phyloP scores from a whole-genome alignment of 1,139 yeast species.

The Blastobotrys ciferrii region DNA sequence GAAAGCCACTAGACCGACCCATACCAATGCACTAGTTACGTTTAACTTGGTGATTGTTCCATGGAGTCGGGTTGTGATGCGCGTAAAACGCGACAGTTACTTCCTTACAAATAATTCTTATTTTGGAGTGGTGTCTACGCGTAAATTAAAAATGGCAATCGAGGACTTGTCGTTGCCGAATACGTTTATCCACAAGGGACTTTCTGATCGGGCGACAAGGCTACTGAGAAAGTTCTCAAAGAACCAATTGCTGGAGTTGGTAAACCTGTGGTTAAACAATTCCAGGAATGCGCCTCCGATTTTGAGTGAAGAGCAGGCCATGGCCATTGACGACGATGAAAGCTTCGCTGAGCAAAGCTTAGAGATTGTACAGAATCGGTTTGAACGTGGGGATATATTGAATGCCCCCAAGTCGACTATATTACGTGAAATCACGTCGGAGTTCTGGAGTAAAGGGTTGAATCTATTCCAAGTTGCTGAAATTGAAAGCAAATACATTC shows the following conservation, averaged over 20 bases:
- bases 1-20: too few species aligned
- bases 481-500: slow-evolving; percentile 61
- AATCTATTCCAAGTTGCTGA: slow-evolving; percentile 71
- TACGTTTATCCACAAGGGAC: slow-evolving; percentile 18
- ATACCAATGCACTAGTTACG: too few species aligned
- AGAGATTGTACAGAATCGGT: slow-evolving; percentile 18
- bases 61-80: too few species aligned
- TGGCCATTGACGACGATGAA: slow-evolving; percentile 4
- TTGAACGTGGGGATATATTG: slow-evolving; percentile 19
- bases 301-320: slow-evolving; percentile 13
- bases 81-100: not conserved
- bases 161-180: slow-evolving; percentile 19
- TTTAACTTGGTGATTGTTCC: too few species aligned
- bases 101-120: too few species aligned
- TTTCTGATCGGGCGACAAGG: slow-evolving; percentile 17
- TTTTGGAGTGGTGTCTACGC: not conserved
- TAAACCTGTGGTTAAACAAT: slow-evolving; percentile 22
- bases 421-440: slow-evolving; percentile 50
- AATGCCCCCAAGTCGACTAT: slow-evolving; percentile 44
- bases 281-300: slow-evolving; percentile 20
- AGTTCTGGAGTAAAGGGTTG: slow-evolving; percentile 63
- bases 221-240: slow-evolving; percentile 16
- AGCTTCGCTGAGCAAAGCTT: slow-evolving; percentile 9
- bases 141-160: slow-evolving; percentile 1
- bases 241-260: slow-evolving; percentile 18